These are phyloP conservation scores for Lactarius trivialis DNA, from an alignment of 768 basidiomycete genomes.

Conservation along the genomic window DNA sequence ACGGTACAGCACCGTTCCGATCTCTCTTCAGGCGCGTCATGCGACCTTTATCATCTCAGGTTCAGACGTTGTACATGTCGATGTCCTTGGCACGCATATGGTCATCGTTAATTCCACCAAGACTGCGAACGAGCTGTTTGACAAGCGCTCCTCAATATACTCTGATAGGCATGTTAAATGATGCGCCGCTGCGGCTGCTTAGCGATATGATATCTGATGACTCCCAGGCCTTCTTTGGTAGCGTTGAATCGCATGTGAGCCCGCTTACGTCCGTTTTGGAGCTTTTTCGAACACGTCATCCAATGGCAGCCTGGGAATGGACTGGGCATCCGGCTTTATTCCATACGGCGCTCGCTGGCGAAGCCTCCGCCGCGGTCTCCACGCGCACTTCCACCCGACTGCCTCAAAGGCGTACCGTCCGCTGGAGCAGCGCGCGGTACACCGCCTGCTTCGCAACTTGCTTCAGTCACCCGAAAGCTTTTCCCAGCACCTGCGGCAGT, in stretches of 20 bases:
- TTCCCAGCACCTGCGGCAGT: not conserved
- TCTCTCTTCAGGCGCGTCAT: not conserved
- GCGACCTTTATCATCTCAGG: not conserved
- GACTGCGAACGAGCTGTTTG: conserved; percentile 10
- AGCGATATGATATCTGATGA: not conserved
- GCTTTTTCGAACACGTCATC: not conserved
- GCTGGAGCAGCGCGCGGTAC: not conserved
- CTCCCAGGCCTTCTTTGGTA: not conserved
- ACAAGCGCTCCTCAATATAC: conserved; percentile 5
- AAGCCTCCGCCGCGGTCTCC: not conserved
- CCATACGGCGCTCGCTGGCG: conserved; percentile 3
- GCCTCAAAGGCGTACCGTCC: not conserved
- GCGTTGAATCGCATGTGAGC: not conserved
- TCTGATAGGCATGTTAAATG: not conserved
- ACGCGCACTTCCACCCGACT: not conserved
- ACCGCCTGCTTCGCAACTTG: not conserved
- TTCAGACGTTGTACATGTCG: conserved; percentile 22
- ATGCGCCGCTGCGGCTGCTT: not conserved
- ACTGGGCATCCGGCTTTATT: not conserved
- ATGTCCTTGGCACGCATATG: conserved; percentile 18
- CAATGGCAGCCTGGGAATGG: conserved; percentile 24
- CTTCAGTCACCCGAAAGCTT: not conserved
- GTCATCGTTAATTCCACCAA: conserved; percentile 33
- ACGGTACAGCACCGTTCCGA: not conserved
- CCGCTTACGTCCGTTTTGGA: not conserved